Evolutionary conservation across 164 flowering plant genomes (phyloP).

Genomic region (Magnolia changhungtana): DNA sequence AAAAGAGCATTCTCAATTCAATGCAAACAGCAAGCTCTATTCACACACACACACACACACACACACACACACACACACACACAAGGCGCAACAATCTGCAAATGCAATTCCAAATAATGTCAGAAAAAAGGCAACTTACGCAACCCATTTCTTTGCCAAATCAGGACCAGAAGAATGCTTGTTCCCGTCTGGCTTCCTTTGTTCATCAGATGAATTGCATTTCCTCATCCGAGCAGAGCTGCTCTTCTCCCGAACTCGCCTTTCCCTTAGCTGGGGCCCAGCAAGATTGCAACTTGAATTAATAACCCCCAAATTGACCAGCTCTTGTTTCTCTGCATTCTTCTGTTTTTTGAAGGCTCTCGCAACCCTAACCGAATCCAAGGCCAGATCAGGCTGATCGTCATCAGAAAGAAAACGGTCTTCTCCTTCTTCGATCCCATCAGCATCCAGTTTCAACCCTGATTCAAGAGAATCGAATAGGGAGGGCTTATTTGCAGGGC

Average conservation of each 20-base stretch:
- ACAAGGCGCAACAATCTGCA: not conserved
- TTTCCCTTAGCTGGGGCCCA: slow-evolving; percentile 37
- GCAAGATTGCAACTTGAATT: slow-evolving; percentile 23
- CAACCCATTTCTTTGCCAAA: slow-evolving; percentile 57
- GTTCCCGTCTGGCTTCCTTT: slow-evolving; percentile 7
- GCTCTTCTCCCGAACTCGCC: slow-evolving; percentile 10
- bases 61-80: too few relatives aligned
- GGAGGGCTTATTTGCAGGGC: slow-evolving; percentile 7
- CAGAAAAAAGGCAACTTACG: slow-evolving; percentile 35
- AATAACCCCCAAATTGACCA: slow-evolving; percentile 39
- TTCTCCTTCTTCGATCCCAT: not conserved
- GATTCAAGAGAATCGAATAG: not conserved
- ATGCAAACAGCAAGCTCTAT: too few relatives aligned
- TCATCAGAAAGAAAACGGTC: not conserved
- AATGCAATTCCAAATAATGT: not conserved
- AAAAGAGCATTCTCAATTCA: too few relatives aligned
- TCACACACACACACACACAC: too few relatives aligned
- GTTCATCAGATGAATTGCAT: slow-evolving; percentile 11
- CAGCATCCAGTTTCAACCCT: not conserved
- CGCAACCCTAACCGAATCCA: not conserved
- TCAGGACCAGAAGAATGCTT: slow-evolving; percentile 22
- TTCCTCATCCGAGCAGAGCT: slow-evolving; percentile 18
- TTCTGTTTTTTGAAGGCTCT: slow-evolving; percentile 16
- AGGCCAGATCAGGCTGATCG: not conserved
- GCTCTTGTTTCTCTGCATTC: slow-evolving; percentile 31